Conservation (phyloP, 179 eudicot species). For the Camellia oleifera region DNA sequence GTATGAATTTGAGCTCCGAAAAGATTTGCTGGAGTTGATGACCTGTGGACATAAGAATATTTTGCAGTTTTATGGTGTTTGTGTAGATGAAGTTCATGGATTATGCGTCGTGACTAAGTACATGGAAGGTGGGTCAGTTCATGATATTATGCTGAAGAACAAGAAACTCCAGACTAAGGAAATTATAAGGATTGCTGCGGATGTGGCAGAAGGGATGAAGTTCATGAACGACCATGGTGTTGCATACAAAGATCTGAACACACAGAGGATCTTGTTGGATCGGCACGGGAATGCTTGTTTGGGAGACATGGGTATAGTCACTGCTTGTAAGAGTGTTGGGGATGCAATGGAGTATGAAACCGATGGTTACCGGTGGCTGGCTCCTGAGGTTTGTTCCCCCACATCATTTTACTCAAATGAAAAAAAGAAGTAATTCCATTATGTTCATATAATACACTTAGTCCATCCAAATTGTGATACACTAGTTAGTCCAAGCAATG, state of each 20-base stretch:
- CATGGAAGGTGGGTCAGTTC: slow-evolving; percentile 93
- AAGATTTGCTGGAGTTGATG: slow-evolving; percentile 84
- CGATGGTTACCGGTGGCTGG: slow-evolving; percentile 96
- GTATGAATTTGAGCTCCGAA: slow-evolving; percentile 67
- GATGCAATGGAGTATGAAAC: slow-evolving; percentile 97
- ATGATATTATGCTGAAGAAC: slow-evolving; percentile 69
- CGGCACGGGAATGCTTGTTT: slow-evolving; percentile 86
- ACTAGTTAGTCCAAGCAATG: not conserved
- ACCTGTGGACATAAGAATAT: slow-evolving; percentile 88
- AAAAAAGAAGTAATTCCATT: not conserved
- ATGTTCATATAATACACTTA: not conserved
- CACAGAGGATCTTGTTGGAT: slow-evolving; percentile 80
- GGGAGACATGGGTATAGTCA: slow-evolving; percentile 91
- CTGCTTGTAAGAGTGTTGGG: slow-evolving; percentile 71
- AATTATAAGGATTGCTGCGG: slow-evolving; percentile 66
- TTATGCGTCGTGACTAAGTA: slow-evolving; percentile 76
- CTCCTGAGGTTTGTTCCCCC: slow-evolving; percentile 78
- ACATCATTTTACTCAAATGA: not conserved
- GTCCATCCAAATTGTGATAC: not conserved
- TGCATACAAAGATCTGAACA: slow-evolving; percentile 74
- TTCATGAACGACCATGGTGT: slow-evolving; percentile 93
- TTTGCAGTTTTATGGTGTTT: slow-evolving; percentile 75
- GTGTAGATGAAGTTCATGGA: slow-evolving; percentile 76
- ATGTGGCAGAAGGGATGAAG: slow-evolving; percentile 85
- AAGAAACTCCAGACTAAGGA: slow-evolving; percentile 80